Base-by-base conservation (phyloP, 2,329 filamentous ascomycete genomes). In the Monosporascus sp. region DNA sequence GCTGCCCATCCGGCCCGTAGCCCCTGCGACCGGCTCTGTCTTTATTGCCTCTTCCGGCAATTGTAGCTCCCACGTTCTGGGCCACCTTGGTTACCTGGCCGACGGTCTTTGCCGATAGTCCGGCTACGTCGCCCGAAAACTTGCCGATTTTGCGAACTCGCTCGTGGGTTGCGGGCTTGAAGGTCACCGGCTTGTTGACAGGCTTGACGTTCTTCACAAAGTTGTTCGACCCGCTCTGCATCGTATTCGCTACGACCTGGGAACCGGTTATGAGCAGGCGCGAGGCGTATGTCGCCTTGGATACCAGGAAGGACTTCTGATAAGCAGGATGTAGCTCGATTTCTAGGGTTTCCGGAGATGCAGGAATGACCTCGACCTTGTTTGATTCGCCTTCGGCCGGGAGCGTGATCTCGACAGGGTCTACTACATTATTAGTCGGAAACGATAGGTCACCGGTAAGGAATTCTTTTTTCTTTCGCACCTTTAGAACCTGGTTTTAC, bases 401-500 rank as follows among this genome's bases (percentile, higher is more conserved):
- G 43, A 94, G 81, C 2, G 86, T 79, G 58, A 94, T 88, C 65
- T 92, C 87, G 48, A 94, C 89, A 3, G 89, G 89, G 58, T 91
- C 89, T 87, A 39, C 41, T 31, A 31, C 24, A 31, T 11, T 38
- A 45, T 61, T 56, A 63, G 52, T 44, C 24, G 8, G 11, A 7
- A n/a, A 46, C 11, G 43, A 27, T 24, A 18, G 4, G 11, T 17
- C 22, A 46, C 14, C 7, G 25, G 43, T 5, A 17, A 14, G 14
- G 43, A 17, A 4, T 1, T 11, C 7, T 27, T 35, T 35, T n/a
- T 24, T 45, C 3, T 48, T 47, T 7, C 79, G 67, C 76, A 96
- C 91, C 89, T 79, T 99, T 97, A 5, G 89, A 93, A n/a, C 94
- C 94, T 17, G 87, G 85, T 67, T 87, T 84, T 57, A 99, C 78